phyloP scores from a whole-genome alignment of 192 early-diverging fungal genomes.

The Gryganskiella cystojenkinii region DNA sequence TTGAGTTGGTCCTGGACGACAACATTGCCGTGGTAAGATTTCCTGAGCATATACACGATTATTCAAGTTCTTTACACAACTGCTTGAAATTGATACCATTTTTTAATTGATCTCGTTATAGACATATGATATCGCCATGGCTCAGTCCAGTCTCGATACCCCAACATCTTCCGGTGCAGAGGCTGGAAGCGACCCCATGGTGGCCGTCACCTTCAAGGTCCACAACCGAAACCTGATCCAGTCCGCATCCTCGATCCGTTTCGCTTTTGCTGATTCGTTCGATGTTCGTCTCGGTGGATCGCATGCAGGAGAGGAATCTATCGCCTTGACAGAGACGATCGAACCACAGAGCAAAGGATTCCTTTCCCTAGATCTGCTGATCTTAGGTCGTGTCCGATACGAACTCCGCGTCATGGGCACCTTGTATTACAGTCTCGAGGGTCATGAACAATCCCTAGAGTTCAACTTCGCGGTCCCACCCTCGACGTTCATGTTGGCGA shows the following conservation, averaged over 20 bases:
- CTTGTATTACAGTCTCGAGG: conserved; percentile 23
- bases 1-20: conserved; percentile 31
- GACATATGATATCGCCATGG: conserved; percentile 48
- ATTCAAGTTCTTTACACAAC: no score
- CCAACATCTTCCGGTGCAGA: conserved; percentile 22
- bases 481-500: conserved; percentile 57
- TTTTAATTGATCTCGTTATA: no score
- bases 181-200: conserved; percentile 20
- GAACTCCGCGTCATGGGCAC: conserved; percentile 48
- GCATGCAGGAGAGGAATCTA: conserved; percentile 27
- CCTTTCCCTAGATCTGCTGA: conserved; percentile 23
- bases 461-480: conserved; percentile 59
- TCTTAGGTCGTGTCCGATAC: conserved; percentile 47
- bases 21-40: conserved; percentile 44
- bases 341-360: conserved; percentile 33
- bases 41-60: no score
- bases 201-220: conserved; percentile 20
- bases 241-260: conserved; percentile 14
- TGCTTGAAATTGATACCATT: no score
- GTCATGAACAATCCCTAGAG: conserved; percentile 30
- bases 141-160: conserved; percentile 19
- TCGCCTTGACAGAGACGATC: conserved; percentile 18
- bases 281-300: conserved; percentile 43
- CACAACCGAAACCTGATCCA: conserved; percentile 32
- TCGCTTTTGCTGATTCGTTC: conserved; percentile 37